phyloP scores from a whole-genome alignment of 345 rosid species.

The Eucalyptus caleyi region DNA sequence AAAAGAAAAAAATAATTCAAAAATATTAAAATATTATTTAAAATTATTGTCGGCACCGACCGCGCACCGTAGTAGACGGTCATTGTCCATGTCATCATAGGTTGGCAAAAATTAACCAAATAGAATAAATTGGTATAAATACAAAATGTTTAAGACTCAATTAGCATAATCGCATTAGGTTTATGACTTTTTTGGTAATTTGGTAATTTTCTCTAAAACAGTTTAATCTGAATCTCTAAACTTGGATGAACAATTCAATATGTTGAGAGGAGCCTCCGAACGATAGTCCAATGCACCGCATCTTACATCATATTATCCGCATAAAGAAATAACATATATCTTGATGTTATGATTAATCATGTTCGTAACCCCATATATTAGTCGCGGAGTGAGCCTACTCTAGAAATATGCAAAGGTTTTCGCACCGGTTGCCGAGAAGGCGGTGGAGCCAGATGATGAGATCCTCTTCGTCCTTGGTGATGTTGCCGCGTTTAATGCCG shows the following conservation, averaged over 20 bases:
- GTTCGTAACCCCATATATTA: background rate
- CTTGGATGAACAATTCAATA: background rate
- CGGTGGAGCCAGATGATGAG: conserved; percentile 1
- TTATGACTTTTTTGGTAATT: too few relatives aligned
- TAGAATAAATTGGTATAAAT: too few relatives aligned
- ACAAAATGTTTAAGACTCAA: too few relatives aligned
- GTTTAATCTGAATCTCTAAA: too few relatives aligned
- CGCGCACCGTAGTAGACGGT: too few relatives aligned
- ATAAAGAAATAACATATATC: background rate
- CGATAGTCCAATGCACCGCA: background rate
- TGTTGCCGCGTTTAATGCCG: background rate
- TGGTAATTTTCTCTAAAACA: too few relatives aligned
- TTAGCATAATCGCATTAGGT: too few relatives aligned
- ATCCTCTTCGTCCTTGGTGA: background rate
- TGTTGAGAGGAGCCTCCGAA: background rate
- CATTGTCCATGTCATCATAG: too few relatives aligned
- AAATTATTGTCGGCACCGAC: too few relatives aligned
- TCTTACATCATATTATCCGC: background rate
- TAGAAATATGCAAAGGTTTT: background rate
- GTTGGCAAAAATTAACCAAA: too few relatives aligned
- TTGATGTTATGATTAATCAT: background rate
- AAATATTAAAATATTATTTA: too few relatives aligned
- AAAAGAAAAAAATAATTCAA: too few relatives aligned
- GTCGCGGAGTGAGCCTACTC: background rate
- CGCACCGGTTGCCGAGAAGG: background rate